Conservation (phyloP, 768 basidiomycete genomes). For the Tremella mesenterica region DNA sequence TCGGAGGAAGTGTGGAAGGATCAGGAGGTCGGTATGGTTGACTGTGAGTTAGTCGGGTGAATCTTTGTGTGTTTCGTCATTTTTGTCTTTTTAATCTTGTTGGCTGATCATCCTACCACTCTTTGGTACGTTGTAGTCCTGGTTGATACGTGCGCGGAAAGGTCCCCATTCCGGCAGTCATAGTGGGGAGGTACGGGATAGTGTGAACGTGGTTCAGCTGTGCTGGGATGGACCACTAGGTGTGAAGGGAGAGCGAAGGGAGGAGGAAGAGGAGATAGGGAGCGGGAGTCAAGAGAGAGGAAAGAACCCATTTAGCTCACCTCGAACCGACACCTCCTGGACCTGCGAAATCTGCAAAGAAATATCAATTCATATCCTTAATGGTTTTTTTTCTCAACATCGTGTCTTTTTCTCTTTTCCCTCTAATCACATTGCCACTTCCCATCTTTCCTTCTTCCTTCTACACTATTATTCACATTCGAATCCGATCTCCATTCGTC, state of each 20-base stretch:
- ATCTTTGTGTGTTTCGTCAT: too few relatives aligned
- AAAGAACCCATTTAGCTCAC: slow-evolving; percentile 5
- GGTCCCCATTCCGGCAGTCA: too few relatives aligned
- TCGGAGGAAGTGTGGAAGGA: slow-evolving; percentile 29
- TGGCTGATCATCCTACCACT: background rate
- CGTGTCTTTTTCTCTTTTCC: too few relatives aligned
- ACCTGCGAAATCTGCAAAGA: slow-evolving; percentile 37
- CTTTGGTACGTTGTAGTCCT: background rate
- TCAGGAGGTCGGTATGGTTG: slow-evolving; percentile 41
- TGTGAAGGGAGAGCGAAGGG: background rate
- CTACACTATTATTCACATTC: too few relatives aligned
- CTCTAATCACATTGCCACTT: too few relatives aligned
- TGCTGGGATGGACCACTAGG: background rate
- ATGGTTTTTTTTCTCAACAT: background rate
- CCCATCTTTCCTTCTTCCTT: too few relatives aligned
- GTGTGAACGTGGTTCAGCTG: too few relatives aligned
- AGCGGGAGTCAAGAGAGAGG: background rate
- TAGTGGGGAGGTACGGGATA: too few relatives aligned
- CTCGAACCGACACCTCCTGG: slow-evolving; percentile 36
- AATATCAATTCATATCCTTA: background rate
- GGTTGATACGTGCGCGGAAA: too few relatives aligned
- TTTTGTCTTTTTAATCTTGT: too few relatives aligned
- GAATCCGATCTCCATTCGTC: too few relatives aligned
- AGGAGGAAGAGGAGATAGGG: background rate
- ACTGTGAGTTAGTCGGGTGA: too few relatives aligned